A percentile compares a stretch with the other conserved stretches of the same genome.
phyloP scores from a whole-genome alignment of 306 rosid genomes.

The Vachellia collinsii region DNA sequence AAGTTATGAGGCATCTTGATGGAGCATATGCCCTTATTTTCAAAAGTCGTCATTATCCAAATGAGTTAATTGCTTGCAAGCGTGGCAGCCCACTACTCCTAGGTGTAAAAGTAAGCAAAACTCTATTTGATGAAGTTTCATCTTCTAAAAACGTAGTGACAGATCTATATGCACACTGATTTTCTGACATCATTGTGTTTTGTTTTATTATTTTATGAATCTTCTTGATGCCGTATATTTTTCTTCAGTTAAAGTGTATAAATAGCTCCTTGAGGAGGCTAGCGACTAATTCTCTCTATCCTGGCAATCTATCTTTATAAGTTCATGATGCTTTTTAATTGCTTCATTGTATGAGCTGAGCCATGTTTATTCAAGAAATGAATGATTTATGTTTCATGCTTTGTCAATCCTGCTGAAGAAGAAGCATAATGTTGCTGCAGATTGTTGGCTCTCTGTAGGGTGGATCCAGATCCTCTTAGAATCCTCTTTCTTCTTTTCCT shows the following conservation, averaged over 20 bases:
- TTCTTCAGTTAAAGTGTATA: slow-evolving; percentile 23
- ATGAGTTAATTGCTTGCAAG: slow-evolving; percentile 98
- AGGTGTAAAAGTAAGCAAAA: slow-evolving; percentile 86
- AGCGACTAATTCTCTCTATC: neutral
- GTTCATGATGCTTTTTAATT: slow-evolving; percentile 2
- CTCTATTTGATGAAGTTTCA: slow-evolving; percentile 6
- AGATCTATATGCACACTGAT: neutral
- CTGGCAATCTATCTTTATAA: neutral
- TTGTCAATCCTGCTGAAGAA: slow-evolving; percentile 15
- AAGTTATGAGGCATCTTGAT: slow-evolving; percentile 98
- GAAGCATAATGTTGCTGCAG: slow-evolving; percentile 5
- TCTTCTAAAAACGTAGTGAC: slow-evolving; percentile 5
- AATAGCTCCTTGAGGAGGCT: slow-evolving; percentile 8
- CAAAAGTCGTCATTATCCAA: slow-evolving; percentile 88
- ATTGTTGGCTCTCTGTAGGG: slow-evolving; percentile 13
- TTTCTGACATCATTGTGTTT: neutral
- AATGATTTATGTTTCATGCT: slow-evolving; percentile 21
- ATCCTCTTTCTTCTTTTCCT: too few species aligned
- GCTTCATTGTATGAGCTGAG: slow-evolving; percentile 7
- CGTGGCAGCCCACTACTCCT: slow-evolving; percentile 95
- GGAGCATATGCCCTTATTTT: slow-evolving; percentile 99
- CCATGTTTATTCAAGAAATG: slow-evolving; percentile 23
- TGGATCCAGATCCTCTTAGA: too few species aligned
- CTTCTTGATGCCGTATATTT: slow-evolving; percentile 3
- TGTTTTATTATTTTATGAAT: slow-evolving; percentile 15